These are phyloP conservation scores for Strobilomyces echinocephalus DNA, from an alignment of 768 basidiomycete genomes.

Conservation along the genomic window DNA sequence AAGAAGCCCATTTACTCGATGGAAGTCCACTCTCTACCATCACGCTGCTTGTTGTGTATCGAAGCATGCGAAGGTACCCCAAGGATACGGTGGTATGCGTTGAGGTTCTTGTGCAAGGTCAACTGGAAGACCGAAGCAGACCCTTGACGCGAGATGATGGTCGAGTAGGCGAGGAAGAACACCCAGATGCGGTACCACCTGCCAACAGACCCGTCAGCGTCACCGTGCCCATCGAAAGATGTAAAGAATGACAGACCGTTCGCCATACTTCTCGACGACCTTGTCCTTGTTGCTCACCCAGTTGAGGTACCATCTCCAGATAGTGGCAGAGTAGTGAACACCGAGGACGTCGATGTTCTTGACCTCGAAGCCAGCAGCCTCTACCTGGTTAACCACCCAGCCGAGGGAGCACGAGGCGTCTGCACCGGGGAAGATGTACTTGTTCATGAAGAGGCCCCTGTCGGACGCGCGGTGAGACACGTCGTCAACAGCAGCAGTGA, in stretches of 20 bases:
- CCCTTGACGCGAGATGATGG: conserved; percentile 86
- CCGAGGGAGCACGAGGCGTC: conserved; percentile 94
- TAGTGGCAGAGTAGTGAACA: conserved; percentile 92
- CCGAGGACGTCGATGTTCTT: conserved; percentile 96
- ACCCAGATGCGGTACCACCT: conserved; percentile 93
- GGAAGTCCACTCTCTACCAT: conserved; percentile 23
- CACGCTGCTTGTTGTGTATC: conserved; percentile 54
- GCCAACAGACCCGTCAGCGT: neutral
- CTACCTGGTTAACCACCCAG: conserved; percentile 88
- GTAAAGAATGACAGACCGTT: conserved; percentile 38
- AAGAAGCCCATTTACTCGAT: conserved; percentile 17
- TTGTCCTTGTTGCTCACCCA: conserved; percentile 93
- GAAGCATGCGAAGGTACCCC: conserved; percentile 80
- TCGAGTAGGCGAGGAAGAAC: conserved; percentile 92
- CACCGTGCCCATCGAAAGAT: no score
- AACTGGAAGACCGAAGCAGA: conserved; percentile 93
- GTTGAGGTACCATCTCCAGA: conserved; percentile 94
- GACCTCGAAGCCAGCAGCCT: conserved; percentile 91
- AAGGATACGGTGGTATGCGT: conserved; percentile 87
- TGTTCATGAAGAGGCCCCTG: conserved; percentile 96
- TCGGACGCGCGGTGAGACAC: neutral
- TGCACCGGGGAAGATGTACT: conserved; percentile 97
- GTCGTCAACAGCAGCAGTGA: neutral
- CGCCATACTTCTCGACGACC: conserved; percentile 85
- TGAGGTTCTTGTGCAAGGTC: conserved; percentile 96